Conservation (phyloP, 2,329 filamentous ascomycete genomes). For the Stachybotrys chlorohalonatus region DNA sequence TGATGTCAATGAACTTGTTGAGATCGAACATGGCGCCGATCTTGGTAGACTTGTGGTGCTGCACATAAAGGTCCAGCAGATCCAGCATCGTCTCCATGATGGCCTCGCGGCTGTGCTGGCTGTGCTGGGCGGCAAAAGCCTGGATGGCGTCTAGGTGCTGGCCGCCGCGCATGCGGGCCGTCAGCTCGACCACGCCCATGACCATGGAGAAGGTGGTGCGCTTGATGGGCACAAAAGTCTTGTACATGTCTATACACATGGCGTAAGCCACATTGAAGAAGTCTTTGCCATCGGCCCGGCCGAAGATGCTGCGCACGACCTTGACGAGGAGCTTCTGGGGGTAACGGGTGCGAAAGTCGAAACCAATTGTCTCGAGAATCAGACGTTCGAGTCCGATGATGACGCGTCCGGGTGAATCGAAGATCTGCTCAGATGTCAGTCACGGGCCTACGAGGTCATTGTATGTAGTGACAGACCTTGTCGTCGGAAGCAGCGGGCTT, state of each 20-base stretch:
- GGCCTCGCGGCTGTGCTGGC: constrained; percentile 35
- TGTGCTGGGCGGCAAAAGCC: constrained; percentile 39
- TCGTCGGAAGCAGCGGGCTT: constrained; percentile 72
- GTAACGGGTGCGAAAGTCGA: constrained; percentile 86
- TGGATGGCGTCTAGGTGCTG: constrained; percentile 41
- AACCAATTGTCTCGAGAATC: constrained; percentile 85
- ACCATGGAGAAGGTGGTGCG: constrained; percentile 81
- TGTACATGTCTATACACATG: constrained; percentile 82
- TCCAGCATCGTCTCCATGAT: constrained; percentile 77
- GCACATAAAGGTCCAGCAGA: constrained; percentile 84
- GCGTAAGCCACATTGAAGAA: constrained; percentile 66
- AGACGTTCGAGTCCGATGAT: constrained; percentile 86
- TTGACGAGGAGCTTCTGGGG: constrained; percentile 82
- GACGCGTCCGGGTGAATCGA: constrained; percentile 69
- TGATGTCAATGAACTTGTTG: constrained; percentile 74
- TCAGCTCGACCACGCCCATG: constrained; percentile 72
- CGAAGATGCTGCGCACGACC: constrained; percentile 52
- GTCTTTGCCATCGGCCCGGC: constrained; percentile 31
- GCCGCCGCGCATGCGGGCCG: constrained; percentile 54
- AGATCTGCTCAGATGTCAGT: constrained; percentile 43
- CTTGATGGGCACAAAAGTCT: constrained; percentile 87
- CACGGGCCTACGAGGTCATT: neutral
- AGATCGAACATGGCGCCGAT: constrained; percentile 65
- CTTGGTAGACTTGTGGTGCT: constrained; percentile 66
- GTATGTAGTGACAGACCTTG: constrained; percentile 44